Percentiles rank a stretch among this genome's conserved stretches.
Conservation (phyloP, 345 rosid genomes). For the Gossypium stocksii region DNA sequence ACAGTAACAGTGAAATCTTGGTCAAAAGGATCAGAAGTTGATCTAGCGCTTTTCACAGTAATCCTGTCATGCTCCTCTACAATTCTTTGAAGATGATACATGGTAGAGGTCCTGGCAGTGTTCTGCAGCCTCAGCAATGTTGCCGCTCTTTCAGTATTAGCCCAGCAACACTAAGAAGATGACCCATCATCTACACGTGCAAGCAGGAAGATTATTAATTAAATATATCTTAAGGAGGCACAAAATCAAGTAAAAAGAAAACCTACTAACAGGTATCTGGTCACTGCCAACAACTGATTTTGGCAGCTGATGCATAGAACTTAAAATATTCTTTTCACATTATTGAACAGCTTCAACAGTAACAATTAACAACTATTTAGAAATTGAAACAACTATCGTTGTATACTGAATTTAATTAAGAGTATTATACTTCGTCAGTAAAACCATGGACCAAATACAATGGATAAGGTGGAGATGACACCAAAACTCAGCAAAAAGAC, state of each 20-base stretch:
- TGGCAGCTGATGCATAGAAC: not conserved
- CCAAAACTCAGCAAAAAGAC: too few relatives aligned
- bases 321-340: not conserved
- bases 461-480: too few relatives aligned
- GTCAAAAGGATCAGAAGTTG: conserved; percentile 42
- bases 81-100: conserved; percentile 51
- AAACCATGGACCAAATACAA: too few relatives aligned
- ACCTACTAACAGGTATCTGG: not conserved
- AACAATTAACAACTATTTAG: too few relatives aligned
- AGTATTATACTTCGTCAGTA: too few relatives aligned
- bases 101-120: conserved; percentile 26
- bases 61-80: conserved; percentile 50
- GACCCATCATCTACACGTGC: conserved; percentile 72
- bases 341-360: too few relatives aligned
- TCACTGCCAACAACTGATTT: not conserved
- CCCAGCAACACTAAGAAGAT: conserved; percentile 77
- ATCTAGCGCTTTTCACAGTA: conserved; percentile 46
- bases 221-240: not conserved
- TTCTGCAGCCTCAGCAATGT: conserved; percentile 56
- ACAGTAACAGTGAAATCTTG: conserved; percentile 51
- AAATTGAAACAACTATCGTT: too few relatives aligned
- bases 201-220: not conserved
- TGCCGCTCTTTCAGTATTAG: conserved; percentile 60
- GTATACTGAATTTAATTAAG: too few relatives aligned
- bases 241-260: not conserved